Evolutionary conservation across 2,329 filamentous ascomycete species (phyloP).

Genomic region (Epichloe uncinata): DNA sequence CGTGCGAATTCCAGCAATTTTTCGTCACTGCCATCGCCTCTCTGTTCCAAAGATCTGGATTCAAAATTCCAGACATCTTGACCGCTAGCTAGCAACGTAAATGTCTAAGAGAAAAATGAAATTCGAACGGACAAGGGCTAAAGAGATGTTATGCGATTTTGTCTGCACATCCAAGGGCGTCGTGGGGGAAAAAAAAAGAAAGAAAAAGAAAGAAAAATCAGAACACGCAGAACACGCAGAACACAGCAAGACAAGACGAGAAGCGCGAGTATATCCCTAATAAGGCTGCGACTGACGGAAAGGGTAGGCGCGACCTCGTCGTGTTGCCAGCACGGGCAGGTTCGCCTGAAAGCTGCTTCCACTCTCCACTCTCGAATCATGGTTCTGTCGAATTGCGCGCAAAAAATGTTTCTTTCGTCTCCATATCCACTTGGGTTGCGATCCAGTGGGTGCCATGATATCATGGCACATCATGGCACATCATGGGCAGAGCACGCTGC

Average conservation of each 20-base stretch:
- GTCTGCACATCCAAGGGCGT: no score
- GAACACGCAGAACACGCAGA: no score
- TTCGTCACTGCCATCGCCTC: constrained; percentile 1
- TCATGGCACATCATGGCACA: constrained; percentile 14
- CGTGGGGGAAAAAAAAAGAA: background rate
- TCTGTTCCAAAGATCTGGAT: background rate
- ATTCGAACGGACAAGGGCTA: background rate
- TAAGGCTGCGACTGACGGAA: background rate
- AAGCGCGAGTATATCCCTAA: no score
- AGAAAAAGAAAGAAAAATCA: no score
- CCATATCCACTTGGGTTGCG: background rate
- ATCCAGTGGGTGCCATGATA: constrained; percentile 14
- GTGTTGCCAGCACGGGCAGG: no score
- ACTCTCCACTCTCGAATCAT: no score
- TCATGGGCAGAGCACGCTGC: constrained; percentile 6
- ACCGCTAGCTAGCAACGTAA: background rate
- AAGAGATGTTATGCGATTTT: no score
- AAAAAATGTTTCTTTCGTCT: background rate
- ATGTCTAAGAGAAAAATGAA: background rate
- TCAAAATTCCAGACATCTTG: background rate
- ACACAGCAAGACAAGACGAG: background rate
- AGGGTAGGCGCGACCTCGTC: background rate
- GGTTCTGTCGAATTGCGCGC: background rate
- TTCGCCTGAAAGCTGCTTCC: background rate
- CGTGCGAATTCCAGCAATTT: background rate